Evolutionary conservation across 306 rosid genomes (phyloP), one percentile per base, ranked within the genome.

Genomic region (Vigna reflexopilosa): DNA sequence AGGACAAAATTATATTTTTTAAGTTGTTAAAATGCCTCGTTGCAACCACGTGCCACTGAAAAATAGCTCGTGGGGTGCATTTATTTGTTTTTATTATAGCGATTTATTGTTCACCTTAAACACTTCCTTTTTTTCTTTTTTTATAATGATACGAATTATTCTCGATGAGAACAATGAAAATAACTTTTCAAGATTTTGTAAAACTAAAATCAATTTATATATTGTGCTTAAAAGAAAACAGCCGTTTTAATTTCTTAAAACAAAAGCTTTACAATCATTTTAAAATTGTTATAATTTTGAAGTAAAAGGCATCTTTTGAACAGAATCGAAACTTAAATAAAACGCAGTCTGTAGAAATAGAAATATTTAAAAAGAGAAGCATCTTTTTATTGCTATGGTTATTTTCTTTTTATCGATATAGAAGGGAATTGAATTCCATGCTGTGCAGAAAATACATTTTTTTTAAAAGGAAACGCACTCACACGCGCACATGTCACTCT

Each of bases 361-460:
- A 68, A 0, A 14, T 6, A 24, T 6, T 3, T 15, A 11, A 49
- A 70, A 59, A 10, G 63, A 3, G 7, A 70, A 52, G 38, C 65
- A 73, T 65, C 61, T 51, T 22, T 72, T 9, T 26, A 26, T 26
- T 16, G 24, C n/a, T 36, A 2, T 2, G 49, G 4, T 17, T 22
- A 8, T 52, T 73, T 48, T n/a, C 17, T 22, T 30, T 52, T 34
- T 47, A 42, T 66, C 32, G 17, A 10, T 26, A 74, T 57, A 6
- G 56, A 14, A 56, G 38, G 51, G 71, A 67, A 67, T 67, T 58
- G 72, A 59, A 75, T 75, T 7, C 42, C 36, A 58, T 67, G 67
- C 57, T 48, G 11, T 15, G 57, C 57, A 28, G 0, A 70, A 59
- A 61, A 59, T 36, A 49, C 26, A 5, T 5, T 24, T 2, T 2